Base-by-base conservation (phyloP, 176 grass and related monocot genomes). In the Eleusine indica region DNA sequence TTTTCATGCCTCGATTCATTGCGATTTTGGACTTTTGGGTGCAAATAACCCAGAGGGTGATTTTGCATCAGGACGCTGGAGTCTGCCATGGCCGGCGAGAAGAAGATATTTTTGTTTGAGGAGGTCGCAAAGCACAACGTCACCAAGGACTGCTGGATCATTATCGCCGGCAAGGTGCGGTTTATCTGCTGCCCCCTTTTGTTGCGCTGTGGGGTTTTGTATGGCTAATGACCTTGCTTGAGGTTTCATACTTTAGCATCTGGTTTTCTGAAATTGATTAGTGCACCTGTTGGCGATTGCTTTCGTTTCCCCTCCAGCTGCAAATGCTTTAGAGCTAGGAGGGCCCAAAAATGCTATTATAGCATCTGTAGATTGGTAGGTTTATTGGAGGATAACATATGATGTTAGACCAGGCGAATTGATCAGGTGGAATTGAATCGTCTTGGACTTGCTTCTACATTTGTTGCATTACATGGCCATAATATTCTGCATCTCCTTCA, bases 131-230 rank as follows among this genome's bases (percentile, higher is more conserved):
- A 86, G 84, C 94, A 97, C 87, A 94, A 84, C 89, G 75, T 88
- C 66, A 12, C 85, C 70, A 94, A 97, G 80, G 94, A 97, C 85
- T 97, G 91, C 87, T 97, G 91, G 94, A 58, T 97, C 71, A 75
- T 97, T 79, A 90, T 94, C 88, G 82, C 76, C 16, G 86, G 90
- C 82, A 96, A 96, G 94, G 94, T 96, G 19, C 25, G 22, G 41
- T 19, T 70, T 85, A 64, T 63, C 63, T 84, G 21, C 14, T 40
- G 53, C 53, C 16, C 49, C 19, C 58, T 2, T 49, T 21, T 65
- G 10, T 47, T 39, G 47, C 2, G 42, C 1, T 19, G 22, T 4
- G 43, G 40, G 48, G 53, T 61, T 77, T 70, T 11, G 39, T 37
- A 70, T 46, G 52, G 39, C 47, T 47, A 15, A 5, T 47, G 82